Conservation (phyloP, 768 basidiomycete genomes). For the Epithele typhae region DNA sequence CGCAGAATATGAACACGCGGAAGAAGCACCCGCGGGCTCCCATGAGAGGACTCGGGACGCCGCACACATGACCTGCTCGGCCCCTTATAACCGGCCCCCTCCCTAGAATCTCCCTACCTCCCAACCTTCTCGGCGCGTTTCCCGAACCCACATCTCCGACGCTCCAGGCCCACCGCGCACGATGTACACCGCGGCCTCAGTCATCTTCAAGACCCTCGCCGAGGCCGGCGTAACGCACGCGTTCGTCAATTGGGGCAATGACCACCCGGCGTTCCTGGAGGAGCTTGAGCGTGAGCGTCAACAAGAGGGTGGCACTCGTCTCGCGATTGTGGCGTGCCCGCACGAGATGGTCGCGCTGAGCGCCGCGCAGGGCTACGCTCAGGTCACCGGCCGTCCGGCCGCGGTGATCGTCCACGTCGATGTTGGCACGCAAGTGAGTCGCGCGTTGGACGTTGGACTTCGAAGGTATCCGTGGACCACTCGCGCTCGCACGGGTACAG, state of each 20-base stretch:
- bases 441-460: too few relatives aligned
- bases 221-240: constrained; percentile 61
- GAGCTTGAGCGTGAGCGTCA: constrained; percentile 57
- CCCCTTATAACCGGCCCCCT: too few relatives aligned
- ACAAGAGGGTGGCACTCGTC: constrained; percentile 33
- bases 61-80: too few relatives aligned
- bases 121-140: too few relatives aligned
- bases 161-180: too few relatives aligned
- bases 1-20: too few relatives aligned
- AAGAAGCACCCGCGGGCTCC: too few relatives aligned
- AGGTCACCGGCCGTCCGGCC: constrained; percentile 61
- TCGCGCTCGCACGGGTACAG: too few relatives aligned
- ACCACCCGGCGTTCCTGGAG: constrained; percentile 72
- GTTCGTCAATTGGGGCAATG: constrained; percentile 76
- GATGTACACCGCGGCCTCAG: constrained; percentile 52
- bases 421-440: constrained; percentile 58
- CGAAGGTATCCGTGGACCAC: too few relatives aligned
- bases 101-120: too few relatives aligned
- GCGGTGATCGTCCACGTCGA: constrained; percentile 75
- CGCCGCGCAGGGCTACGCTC: constrained; percentile 69
- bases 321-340: constrained; percentile 62
- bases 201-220: constrained; percentile 52
- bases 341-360: constrained; percentile 77
- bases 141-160: too few relatives aligned
- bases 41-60: too few relatives aligned